Evolutionary conservation across 2,329 filamentous ascomycete genomes (phyloP), one percentile per base, ranked within the genome.

Genomic region (Beauveria scarabaeidicola): DNA sequence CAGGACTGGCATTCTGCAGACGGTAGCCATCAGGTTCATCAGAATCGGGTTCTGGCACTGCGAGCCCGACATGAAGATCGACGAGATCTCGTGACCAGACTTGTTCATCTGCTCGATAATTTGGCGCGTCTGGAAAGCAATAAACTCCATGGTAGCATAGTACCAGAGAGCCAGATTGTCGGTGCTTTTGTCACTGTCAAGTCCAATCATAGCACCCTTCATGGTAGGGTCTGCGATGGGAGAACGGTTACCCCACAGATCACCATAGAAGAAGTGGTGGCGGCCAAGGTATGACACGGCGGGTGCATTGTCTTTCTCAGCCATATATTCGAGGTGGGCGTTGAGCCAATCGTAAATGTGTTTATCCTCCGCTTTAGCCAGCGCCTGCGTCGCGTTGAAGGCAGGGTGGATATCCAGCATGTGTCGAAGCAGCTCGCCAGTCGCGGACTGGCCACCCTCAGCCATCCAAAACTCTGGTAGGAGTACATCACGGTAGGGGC

Each of bases 181-280:
- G 52, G 94, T 82, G 66, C 85, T 89, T 73, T 90, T 92, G 76
- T 97, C 93, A 66, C 85, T 90, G 69, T 87, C 90, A 61, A 99
- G 78, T 19, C 94, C 94, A 63, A 97, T 86, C 64, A 96, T 84
- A 7, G 90, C 86, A 27, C 94, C 94, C 65, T 88, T 89, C 94
- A 99, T 99, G 75, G 86, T 89, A 27, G 93, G 81, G 69, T 99
- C 92, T 4, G 94, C 93, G 61, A 99, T 83, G 1, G 94, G 94
- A 21, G 91, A 96, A 44, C 94, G 87, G 77, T 99, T 99, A 62
- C 94, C 94, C 82, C 95, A 97, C 4, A 97, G 81, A 70, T 99
- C 94, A 64, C 94, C 94, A 73, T 99, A 99, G 78, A 99, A 95
- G 84, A 99, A 99, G 77, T 96, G 89, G 74, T 99, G 93, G 9